These are phyloP conservation scores for Singerocomus inundabilis DNA, from an alignment of 1,284 basidiomycete genomes.

Conservation along the genomic window DNA sequence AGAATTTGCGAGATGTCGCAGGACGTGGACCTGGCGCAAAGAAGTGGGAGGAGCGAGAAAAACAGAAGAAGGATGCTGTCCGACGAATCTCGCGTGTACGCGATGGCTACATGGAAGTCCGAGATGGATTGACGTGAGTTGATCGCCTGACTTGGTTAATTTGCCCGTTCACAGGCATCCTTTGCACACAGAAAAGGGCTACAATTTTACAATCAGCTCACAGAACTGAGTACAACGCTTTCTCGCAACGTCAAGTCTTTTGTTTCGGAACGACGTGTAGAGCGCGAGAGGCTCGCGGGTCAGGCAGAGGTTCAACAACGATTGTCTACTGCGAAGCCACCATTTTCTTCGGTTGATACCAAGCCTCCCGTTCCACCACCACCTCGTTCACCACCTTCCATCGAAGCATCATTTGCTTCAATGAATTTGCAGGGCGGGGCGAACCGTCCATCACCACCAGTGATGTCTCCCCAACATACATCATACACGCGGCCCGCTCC, in stretches of 20 bases:
- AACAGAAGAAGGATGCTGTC: constrained; percentile 71
- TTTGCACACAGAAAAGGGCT: constrained; percentile 66
- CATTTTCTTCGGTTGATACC: constrained; percentile 44
- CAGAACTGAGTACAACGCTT: constrained; percentile 61
- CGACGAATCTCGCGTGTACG: constrained; percentile 71
- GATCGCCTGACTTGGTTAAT: constrained; percentile 5
- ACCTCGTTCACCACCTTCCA: constrained; percentile 39
- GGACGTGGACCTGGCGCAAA: constrained; percentile 69
- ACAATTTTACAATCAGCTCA: constrained; percentile 86
- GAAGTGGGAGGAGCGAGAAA: constrained; percentile 80
- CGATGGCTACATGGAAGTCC: constrained; percentile 84
- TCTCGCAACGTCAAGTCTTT: constrained; percentile 63
- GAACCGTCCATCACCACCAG: constrained; percentile 31
- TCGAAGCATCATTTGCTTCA: constrained; percentile 53
- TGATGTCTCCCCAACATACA: constrained; percentile 25
- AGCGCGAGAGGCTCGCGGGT: constrained; percentile 67
- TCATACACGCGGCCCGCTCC: constrained; percentile 29
- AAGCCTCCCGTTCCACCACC: constrained; percentile 53
- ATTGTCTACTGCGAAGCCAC: constrained; percentile 41
- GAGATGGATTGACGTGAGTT: constrained; percentile 79
- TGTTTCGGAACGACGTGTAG: constrained; percentile 60
- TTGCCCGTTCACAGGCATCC: constrained; percentile 5
- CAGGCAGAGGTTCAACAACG: constrained; percentile 74
- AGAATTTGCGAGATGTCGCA: constrained; percentile 68
- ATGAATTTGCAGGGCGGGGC: constrained; percentile 40